These are phyloP conservation scores for Vanrija sp. DNA, from an alignment of 1,284 basidiomycete species.

Conservation along the genomic window DNA sequence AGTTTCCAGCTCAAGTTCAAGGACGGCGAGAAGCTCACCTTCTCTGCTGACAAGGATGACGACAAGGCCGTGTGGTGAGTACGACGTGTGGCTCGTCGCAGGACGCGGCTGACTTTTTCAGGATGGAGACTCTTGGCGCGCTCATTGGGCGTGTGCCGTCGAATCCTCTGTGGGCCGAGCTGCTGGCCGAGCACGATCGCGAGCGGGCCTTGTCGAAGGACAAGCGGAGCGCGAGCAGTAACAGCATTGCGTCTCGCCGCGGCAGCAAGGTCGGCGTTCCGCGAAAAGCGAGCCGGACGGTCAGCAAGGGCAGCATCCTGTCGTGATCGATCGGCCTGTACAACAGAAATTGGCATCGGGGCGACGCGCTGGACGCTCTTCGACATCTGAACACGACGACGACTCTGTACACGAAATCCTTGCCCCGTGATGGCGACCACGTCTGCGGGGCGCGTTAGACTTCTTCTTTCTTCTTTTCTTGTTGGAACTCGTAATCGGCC, in stretches of 20 bases:
- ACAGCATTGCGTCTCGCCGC: not conserved
- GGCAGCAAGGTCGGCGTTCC: not conserved
- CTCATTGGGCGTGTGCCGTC: constrained; percentile 81
- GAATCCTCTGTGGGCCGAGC: constrained; percentile 84
- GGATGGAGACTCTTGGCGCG: constrained; percentile 74
- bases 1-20: constrained; percentile 84
- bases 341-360: not conserved
- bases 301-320: not conserved
- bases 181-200: constrained; percentile 51
- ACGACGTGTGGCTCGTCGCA: not conserved
- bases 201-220: not conserved
- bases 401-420: no score
- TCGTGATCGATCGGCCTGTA: not conserved
- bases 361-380: no score
- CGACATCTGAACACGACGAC: no score
- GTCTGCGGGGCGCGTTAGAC: not conserved
- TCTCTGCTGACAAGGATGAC: constrained; percentile 86
- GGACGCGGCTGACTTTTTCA: constrained; percentile 39
- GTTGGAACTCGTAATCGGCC: not conserved
- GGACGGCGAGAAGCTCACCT: constrained; percentile 73
- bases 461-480: not conserved
- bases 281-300: not conserved
- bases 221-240: not conserved
- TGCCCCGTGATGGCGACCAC: no score
- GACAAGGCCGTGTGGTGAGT: constrained; percentile 82